Evolutionary conservation across 2,329 filamentous ascomycete species (phyloP).

Genomic region (Talaromyces sp.): DNA sequence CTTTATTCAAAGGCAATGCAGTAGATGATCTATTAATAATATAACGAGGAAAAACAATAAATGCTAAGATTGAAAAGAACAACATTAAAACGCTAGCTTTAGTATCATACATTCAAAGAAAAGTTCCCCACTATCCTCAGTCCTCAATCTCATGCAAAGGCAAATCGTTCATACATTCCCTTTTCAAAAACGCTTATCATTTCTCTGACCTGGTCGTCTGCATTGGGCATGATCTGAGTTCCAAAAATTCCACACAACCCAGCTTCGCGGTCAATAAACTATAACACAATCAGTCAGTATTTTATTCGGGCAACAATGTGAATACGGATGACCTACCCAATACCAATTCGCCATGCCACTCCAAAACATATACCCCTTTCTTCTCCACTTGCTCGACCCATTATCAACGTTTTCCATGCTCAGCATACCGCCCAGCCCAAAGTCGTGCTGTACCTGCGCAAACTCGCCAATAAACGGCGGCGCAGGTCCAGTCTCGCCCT

Average conservation of each 20-base stretch:
- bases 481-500: background rate
- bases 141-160: background rate
- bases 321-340: conserved; percentile 1
- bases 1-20: too few relatives aligned
- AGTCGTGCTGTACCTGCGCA: conserved; percentile 2
- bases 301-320: too few relatives aligned
- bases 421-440: conserved; percentile 5
- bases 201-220: conserved; percentile 4
- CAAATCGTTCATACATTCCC: conserved; percentile 1
- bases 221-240: conserved; percentile 7
- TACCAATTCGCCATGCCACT: conserved; percentile 7
- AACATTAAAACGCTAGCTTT: background rate
- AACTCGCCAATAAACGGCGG: conserved; percentile 7
- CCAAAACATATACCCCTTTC: conserved; percentile 9
- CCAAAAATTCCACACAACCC: conserved; percentile 6
- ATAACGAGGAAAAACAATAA: too few relatives aligned
- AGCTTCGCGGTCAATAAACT: conserved; percentile 10
- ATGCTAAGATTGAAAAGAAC: too few relatives aligned
- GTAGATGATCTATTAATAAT: too few relatives aligned
- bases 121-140: background rate
- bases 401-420: conserved; percentile 6
- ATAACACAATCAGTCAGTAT: background rate
- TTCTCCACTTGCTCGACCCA: conserved; percentile 3
- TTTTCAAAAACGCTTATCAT: conserved; percentile 4
- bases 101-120: background rate